Conservation (phyloP, 2,329 filamentous ascomycete species). For the Sporothrix protearum region DNA sequence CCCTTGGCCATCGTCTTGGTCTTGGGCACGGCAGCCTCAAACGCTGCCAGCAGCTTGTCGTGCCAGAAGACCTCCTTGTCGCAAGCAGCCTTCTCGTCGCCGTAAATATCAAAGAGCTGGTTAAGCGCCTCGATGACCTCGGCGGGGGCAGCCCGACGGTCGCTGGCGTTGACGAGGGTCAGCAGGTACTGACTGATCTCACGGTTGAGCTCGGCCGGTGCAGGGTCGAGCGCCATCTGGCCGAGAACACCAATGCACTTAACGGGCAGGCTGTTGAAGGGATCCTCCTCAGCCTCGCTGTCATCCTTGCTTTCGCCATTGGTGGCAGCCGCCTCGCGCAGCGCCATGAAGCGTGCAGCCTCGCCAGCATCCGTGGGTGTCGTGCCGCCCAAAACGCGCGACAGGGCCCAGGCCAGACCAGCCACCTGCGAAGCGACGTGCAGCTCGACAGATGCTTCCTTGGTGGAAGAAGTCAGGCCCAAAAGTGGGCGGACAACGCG, state of each 20-base stretch:
- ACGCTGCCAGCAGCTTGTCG: slow-evolving; percentile 55
- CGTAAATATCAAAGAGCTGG: slow-evolving; percentile 65
- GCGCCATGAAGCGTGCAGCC: slow-evolving; percentile 60
- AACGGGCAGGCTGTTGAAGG: slow-evolving; percentile 60
- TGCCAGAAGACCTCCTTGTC: slow-evolving; percentile 64
- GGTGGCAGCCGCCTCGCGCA: slow-evolving; percentile 44
- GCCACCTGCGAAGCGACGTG: slow-evolving; percentile 58
- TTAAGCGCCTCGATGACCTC: slow-evolving; percentile 62
- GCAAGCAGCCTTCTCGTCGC: slow-evolving; percentile 55
- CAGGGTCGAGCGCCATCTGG: slow-evolving; percentile 56
- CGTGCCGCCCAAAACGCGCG: slow-evolving; percentile 51
- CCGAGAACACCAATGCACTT: slow-evolving; percentile 66
- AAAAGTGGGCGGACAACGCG: slow-evolving; percentile 56
- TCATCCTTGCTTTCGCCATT: slow-evolving; percentile 37
- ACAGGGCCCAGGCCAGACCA: slow-evolving; percentile 62
- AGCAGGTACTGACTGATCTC: slow-evolving; percentile 63
- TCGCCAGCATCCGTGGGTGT: slow-evolving; percentile 51
- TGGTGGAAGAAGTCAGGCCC: slow-evolving; percentile 30
- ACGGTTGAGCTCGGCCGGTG: slow-evolving; percentile 53
- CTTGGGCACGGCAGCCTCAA: slow-evolving; percentile 54
- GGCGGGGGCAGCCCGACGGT: slow-evolving; percentile 47
- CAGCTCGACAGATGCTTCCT: slow-evolving; percentile 58
- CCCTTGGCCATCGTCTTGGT: slow-evolving; percentile 55
- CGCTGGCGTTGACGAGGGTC: slow-evolving; percentile 47
- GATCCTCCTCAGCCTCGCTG: slow-evolving; percentile 38